Base-by-base conservation (phyloP, 345 rosid genomes). In the rapeseed (Brassica napus) region DNA sequence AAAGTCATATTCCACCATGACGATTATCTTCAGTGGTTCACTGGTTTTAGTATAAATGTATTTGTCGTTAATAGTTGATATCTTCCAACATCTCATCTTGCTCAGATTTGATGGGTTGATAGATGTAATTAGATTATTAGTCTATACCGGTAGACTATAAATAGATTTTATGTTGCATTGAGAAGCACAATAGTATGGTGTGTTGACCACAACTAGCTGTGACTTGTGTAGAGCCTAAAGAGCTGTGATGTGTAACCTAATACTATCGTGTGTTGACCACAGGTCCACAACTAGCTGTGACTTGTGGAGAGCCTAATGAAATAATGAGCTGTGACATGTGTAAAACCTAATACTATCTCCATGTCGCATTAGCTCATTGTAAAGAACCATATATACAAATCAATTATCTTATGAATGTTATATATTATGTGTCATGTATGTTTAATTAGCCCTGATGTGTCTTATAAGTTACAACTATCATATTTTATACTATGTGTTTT, bases 101-200 rank as follows among this genome's bases (percentile, higher is more conserved):
- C 32, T 60, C 34, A 26, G 65, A 60, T 60, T 10, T 60, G 34
- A 24, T 60, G 65, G 16, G 30, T 9, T 58, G 37, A 62, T 30
- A 31, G 23, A 31, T 57, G 2, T 15, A 57, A 3, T 30, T 28
- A 62, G 21, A 16, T 54, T 16, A 63, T 63, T 63, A 63, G 67
- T 63, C 42, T 14, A 14, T n/a, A 49, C 57, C 15, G 67, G 35
- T 63, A 64, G 44, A 16, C 68, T 64, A n/a, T 4, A 34, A 3
- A 34, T 8, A 15, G 7, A 34, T 64, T 64, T 15, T 32, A 34
- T 10, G 68, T 64, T 64, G 47, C 68, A 16, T 64, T 15, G 68
- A 64, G 68, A 64, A 32, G 68, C 44, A 30, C 68, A 63, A 16
- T 32, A 32, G 68, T 34, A 34, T 52, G 57, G 57, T 52, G 18